These are phyloP conservation scores for Heliamphora pulchella DNA, from an alignment of 179 eudicot species.

Conservation along the genomic window DNA sequence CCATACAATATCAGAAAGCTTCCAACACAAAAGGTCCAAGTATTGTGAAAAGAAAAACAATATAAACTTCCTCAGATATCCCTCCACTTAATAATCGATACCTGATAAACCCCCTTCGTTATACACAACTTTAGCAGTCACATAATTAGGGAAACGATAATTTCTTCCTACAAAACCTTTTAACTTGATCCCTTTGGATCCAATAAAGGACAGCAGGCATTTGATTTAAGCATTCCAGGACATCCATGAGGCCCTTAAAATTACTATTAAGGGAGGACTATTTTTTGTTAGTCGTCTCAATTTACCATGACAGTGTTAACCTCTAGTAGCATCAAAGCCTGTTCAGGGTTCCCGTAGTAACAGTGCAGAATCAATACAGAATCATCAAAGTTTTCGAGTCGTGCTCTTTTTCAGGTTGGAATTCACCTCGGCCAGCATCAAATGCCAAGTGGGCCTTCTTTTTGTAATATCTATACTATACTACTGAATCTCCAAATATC, in stretches of 20 bases:
- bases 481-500: too few species aligned
- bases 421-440: too few species aligned
- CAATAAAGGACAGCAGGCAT: neutral
- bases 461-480: too few species aligned
- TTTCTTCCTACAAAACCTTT: neutral
- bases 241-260: neutral
- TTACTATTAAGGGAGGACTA: neutral
- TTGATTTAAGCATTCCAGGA: neutral
- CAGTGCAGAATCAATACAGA: too few species aligned
- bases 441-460: too few species aligned
- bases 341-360: too few species aligned
- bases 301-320: neutral
- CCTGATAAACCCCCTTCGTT: neutral
- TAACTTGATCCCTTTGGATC: neutral
- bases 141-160: neutral
- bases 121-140: neutral
- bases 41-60: neutral
- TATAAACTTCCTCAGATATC: too few species aligned
- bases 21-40: neutral
- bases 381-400: too few species aligned
- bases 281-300: neutral
- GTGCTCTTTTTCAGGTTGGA: too few species aligned
- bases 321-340: neutral
- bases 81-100: too few species aligned
- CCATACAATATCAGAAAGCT: neutral